Conservation (phyloP, 1,139 yeast genomes). For the Spencermartinsiella ligniputridi region DNA sequence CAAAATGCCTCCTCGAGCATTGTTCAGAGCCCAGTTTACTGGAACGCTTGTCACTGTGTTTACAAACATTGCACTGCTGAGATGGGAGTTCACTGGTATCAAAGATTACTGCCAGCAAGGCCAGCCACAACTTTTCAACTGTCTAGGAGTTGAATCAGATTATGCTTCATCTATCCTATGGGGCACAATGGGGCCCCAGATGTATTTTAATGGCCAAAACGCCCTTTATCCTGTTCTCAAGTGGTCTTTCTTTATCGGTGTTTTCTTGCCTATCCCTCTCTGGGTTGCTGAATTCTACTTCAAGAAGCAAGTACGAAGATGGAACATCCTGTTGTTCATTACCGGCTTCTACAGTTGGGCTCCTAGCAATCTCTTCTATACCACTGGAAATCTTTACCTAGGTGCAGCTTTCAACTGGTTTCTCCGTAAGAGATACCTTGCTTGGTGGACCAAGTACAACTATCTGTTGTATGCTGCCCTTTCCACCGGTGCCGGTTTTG, state of each 20-base stretch:
- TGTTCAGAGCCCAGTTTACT: slow-evolving; percentile 50
- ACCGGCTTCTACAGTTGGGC: slow-evolving; percentile 43
- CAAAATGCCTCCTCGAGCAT: slow-evolving; percentile 51
- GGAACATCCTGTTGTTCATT: slow-evolving; percentile 51
- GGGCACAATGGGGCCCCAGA: slow-evolving; percentile 49
- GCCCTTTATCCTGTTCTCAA: slow-evolving; percentile 36
- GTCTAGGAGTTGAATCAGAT: slow-evolving; percentile 39
- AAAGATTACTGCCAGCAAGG: slow-evolving; percentile 43
- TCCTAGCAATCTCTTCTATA: slow-evolving; percentile 41
- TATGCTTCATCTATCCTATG: slow-evolving; percentile 29
- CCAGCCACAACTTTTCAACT: slow-evolving; percentile 34
- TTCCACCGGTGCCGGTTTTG: slow-evolving; percentile 45
- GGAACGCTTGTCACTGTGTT: slow-evolving; percentile 36
- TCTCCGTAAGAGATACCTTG: slow-evolving; percentile 44
- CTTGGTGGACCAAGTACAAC: slow-evolving; percentile 45
- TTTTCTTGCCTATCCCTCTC: slow-evolving; percentile 41
- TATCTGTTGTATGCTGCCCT: slow-evolving; percentile 51
- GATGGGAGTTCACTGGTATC: slow-evolving; percentile 48
- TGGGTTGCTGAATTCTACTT: slow-evolving; percentile 30
- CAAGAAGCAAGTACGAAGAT: slow-evolving; percentile 8
- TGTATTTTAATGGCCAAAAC: slow-evolving; percentile 38
- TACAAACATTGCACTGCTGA: slow-evolving; percentile 44
- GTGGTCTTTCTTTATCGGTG: slow-evolving; percentile 38
- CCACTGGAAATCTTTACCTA: slow-evolving; percentile 51
- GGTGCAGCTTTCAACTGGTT: slow-evolving; percentile 49